A percentile compares a stretch with the other conserved stretches of the same genome.
Evolutionary conservation across 495 filamentous ascomycete genomes (phyloP).

Genomic region (Amorphotheca resinae): DNA sequence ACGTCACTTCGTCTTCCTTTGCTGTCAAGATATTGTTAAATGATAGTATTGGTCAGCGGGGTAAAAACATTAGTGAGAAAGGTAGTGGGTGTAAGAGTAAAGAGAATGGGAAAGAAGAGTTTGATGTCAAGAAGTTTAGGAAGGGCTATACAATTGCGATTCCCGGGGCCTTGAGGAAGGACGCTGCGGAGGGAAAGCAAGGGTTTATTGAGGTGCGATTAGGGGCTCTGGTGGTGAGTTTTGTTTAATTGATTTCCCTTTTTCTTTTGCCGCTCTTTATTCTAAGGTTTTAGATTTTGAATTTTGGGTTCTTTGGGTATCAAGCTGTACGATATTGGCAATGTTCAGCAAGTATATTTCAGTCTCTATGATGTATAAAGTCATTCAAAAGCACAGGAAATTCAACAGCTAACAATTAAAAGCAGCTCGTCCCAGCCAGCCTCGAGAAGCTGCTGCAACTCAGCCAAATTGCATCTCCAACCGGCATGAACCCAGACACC

Average conservation of each 20-base stretch:
- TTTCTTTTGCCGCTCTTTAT: background rate
- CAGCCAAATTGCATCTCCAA: background rate
- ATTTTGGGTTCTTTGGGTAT: background rate
- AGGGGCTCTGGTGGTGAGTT: constrained; percentile 5
- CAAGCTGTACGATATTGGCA: no score
- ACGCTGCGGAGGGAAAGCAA: constrained; percentile 11
- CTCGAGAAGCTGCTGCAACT: constrained; percentile 11
- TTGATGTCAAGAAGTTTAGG: constrained; percentile 11
- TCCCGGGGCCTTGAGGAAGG: constrained; percentile 4
- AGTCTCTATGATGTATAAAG: no score
- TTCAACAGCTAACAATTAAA: background rate
- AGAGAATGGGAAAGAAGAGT: constrained; percentile 4
- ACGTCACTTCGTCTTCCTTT: constrained; percentile 5
- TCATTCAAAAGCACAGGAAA: background rate
- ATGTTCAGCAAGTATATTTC: no score
- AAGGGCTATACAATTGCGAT: constrained; percentile 10
- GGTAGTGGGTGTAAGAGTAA: background rate
- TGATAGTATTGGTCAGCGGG: background rate
- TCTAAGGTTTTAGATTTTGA: background rate
- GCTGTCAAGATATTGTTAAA: constrained; percentile 10
- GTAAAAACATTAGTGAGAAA: background rate
- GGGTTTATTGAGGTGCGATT: constrained; percentile 9
- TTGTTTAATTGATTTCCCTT: background rate
- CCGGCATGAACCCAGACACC: background rate
- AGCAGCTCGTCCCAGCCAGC: constrained; percentile 11